A percentile compares a stretch with the other conserved stretches of the same genome.
Evolutionary conservation across 306 rosid genomes (phyloP).

Genomic region (Rosa lucieae): DNA sequence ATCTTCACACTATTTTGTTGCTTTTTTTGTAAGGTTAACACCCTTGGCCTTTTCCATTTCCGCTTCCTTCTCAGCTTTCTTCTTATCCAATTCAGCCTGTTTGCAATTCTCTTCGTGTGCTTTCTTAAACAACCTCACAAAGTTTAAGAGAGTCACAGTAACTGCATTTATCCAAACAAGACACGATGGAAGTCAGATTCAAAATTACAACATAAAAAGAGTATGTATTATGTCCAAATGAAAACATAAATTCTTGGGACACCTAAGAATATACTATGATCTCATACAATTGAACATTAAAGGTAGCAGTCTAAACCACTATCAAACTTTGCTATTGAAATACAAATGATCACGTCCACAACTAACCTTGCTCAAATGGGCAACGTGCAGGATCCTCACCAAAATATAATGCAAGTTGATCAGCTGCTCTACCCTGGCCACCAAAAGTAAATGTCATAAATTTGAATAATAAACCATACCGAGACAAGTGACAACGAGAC

Average conservation of each 20-base stretch:
- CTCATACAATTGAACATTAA: neutral
- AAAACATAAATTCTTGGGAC: neutral
- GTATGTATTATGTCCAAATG: neutral
- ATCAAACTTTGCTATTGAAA: neutral
- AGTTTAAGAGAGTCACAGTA: conserved; percentile 73
- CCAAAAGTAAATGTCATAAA: conserved; percentile 22
- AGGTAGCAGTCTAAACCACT: neutral
- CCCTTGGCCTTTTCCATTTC: conserved; percentile 95
- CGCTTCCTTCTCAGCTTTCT: conserved; percentile 85
- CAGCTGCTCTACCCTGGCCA: conserved; percentile 95
- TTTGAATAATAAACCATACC: conserved; percentile 21
- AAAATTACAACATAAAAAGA: conserved; percentile 8
- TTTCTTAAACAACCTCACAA: conserved; percentile 81
- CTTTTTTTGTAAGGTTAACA: conserved; percentile 48
- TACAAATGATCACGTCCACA: neutral
- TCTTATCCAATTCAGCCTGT: conserved; percentile 89
- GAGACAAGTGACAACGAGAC: conserved; percentile 18
- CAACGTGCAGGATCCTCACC: conserved; percentile 92
- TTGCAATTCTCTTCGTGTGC: conserved; percentile 92
- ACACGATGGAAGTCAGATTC: conserved; percentile 20
- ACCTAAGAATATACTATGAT: neutral
- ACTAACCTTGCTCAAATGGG: conserved; percentile 95
- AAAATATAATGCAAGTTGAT: conserved; percentile 85
- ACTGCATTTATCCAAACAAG: conserved; percentile 61
- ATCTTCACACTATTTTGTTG: conserved; percentile 52